Percentiles rank a stretch among this genome's conserved stretches.
Evolutionary conservation across 441 rosid species (phyloP).

Genomic region (Populus trichocarpa): DNA sequence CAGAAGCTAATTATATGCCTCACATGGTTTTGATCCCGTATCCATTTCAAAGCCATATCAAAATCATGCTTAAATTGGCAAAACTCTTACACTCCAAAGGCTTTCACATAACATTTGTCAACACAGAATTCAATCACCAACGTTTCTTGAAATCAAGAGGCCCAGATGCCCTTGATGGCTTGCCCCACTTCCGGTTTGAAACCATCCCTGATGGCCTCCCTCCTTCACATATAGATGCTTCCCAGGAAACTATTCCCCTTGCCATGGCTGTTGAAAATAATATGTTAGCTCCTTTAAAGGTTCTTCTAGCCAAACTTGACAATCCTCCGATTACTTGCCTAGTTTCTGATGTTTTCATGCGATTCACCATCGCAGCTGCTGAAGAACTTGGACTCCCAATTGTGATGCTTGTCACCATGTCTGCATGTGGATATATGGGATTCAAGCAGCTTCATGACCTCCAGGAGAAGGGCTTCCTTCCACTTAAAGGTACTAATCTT

Average conservation of each 20-base stretch:
- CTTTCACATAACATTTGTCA: not conserved
- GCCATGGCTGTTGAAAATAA: not conserved
- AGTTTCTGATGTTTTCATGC: not conserved
- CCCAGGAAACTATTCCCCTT: not conserved
- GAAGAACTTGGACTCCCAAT: slow-evolving; percentile 3
- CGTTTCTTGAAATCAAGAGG: slow-evolving; percentile 7
- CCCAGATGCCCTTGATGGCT: no score
- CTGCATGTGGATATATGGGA: slow-evolving; percentile 1
- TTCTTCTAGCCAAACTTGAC: no score
- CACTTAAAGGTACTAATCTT: slow-evolving; percentile 1
- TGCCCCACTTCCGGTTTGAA: not conserved
- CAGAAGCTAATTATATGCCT: not conserved
- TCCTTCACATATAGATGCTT: not conserved
- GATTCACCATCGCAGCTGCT: slow-evolving; percentile 2
- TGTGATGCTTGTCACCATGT: not conserved
- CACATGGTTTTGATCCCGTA: not conserved
- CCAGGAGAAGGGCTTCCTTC: not conserved
- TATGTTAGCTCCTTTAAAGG: not conserved
- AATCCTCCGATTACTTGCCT: not conserved
- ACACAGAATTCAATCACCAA: not conserved
- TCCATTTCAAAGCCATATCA: not conserved
- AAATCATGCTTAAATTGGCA: not conserved
- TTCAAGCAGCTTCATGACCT: not conserved
- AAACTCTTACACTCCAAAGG: not conserved
- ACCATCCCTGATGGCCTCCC: slow-evolving; percentile 2